These are phyloP conservation scores for Penicillium psychrosexuale DNA, from an alignment of 2,329 filamentous ascomycete genomes.

Conservation along the genomic window DNA sequence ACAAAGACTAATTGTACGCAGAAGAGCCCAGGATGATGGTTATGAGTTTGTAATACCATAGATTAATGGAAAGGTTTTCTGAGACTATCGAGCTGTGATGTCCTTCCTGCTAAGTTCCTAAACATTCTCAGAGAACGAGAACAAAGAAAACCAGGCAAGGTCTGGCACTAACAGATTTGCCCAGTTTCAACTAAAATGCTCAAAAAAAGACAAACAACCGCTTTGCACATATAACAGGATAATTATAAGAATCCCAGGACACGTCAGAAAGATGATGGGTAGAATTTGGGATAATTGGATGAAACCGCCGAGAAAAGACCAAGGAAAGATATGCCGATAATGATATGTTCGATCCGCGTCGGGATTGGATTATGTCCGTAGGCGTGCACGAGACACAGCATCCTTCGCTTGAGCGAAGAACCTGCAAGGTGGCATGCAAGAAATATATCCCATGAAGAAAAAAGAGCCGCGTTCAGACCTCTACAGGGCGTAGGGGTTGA, in stretches of 20 bases:
- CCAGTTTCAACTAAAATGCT: slow-evolving; percentile 19
- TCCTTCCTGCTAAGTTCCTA: slow-evolving; percentile 11
- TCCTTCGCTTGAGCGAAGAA: slow-evolving; percentile 15
- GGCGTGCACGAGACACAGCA: slow-evolving; percentile 8
- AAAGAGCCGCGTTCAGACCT: slow-evolving; percentile 9
- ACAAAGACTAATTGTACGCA: neutral
- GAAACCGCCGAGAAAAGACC: slow-evolving; percentile 12
- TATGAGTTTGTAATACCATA: slow-evolving; percentile 21
- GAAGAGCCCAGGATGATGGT: neutral
- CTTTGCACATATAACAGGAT: slow-evolving; percentile 23
- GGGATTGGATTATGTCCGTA: slow-evolving; percentile 25
- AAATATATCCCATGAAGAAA: slow-evolving; percentile 25
- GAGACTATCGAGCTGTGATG: slow-evolving; percentile 22
- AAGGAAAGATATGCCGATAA: slow-evolving; percentile 16
- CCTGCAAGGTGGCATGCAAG: slow-evolving; percentile 28
- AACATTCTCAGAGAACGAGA: slow-evolving; percentile 2
- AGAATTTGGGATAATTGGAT: slow-evolving; percentile 3
- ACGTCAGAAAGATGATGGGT: slow-evolving; percentile 11
- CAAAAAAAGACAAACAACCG: slow-evolving; percentile 20
- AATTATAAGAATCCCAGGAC: slow-evolving; percentile 21
- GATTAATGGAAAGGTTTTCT: slow-evolving; percentile 23
- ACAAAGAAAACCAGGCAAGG: slow-evolving; percentile 13
- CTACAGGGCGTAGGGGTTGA: slow-evolving; percentile 52
- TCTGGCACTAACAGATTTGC: slow-evolving; percentile 12
- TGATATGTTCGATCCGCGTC: slow-evolving; percentile 24